A percentile compares a stretch with the other conserved stretches of the same genome.
These are phyloP conservation scores for Alternaria gaisen DNA, from an alignment of 2,329 filamentous ascomycete species.

Conservation along the genomic window DNA sequence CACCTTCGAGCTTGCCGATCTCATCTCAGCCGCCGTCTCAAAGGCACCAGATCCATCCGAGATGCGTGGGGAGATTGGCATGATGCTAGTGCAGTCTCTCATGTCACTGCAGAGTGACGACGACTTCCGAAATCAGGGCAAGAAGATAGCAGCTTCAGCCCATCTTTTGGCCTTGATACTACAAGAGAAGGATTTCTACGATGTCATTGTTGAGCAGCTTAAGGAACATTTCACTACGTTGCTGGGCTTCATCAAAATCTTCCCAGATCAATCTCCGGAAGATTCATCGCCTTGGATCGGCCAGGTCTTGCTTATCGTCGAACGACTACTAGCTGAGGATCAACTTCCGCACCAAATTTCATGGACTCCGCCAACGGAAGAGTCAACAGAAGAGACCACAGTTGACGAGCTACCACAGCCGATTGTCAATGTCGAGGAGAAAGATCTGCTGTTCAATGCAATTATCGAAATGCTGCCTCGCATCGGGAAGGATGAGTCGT, in stretches of 20 bases:
- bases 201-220: conserved; percentile 75
- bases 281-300: conserved; percentile 93
- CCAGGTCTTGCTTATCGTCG: conserved; percentile 87
- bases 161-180: conserved; percentile 89
- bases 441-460: conserved; percentile 74
- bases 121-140: conserved; percentile 63
- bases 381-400: conserved; percentile 60
- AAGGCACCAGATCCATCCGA: conserved; percentile 67
- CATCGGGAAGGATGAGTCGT: conserved; percentile 84
- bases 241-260: conserved; percentile 78
- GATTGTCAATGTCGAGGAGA: conserved; percentile 71
- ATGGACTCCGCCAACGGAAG: conserved; percentile 69
- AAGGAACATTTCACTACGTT: conserved; percentile 80
- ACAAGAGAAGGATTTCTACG: conserved; percentile 83
- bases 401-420: conserved; percentile 68
- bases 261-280: conserved; percentile 71
- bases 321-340: conserved; percentile 89
- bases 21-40: conserved; percentile 77
- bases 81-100: conserved; percentile 83
- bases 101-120: conserved; percentile 71
- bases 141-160: conserved; percentile 88
- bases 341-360: conserved; percentile 77
- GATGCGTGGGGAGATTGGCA: conserved; percentile 77
- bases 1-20: conserved; percentile 88
- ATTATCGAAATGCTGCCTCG: conserved; percentile 86